Evolutionary conservation across 2,329 filamentous ascomycete species (phyloP), one percentile per base, ranked within the genome.

Genomic region (Ophiostoma quercus): DNA sequence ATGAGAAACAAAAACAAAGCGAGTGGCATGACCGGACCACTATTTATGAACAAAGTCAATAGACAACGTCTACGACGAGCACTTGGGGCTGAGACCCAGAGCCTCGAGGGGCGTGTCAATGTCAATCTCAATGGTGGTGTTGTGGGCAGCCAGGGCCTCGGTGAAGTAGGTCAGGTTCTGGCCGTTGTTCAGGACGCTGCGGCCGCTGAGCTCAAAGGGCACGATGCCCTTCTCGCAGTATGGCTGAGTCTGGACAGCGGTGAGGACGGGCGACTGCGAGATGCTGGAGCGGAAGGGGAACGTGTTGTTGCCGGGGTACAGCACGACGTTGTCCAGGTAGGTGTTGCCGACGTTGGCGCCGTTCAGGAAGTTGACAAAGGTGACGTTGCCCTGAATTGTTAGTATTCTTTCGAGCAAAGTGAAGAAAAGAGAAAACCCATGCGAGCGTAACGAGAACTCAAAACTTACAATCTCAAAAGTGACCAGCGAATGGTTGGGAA

Each of bases 401-500:
- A 11, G 47, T 62, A 60, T 39, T 62, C 0, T 25, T 57, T n/a
- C n/a, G n/a, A n/a, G n/a, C n/a, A n/a, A n/a, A n/a, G n/a, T n/a
- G n/a, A n/a, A n/a, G n/a, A n/a, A n/a, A n/a, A n/a, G n/a, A n/a
- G n/a, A n/a, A n/a, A n/a, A n/a, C 16, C 16, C 9, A 22, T 7
- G 1, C 25, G 60, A 57, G 51, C 51, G 22, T 70, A 16, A 2
- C 14, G 16, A 22, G 29, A 37, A 63, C 3, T 9, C 8, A 80
- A 63, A 11, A 80, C 84, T 79, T 79, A 87, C 86, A 74, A 91
- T 84, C 43, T 89, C 84, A 68, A 91, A 82, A n/a, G 83, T 86
- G 75, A 89, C 82, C 68, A 85, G 78, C 1, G 88, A 89, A 7
- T 82, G 83, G 77, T 91, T 92, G 73, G 87, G 87, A 67, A 91